Evolutionary conservation across 768 basidiomycete genomes (phyloP), one percentile per base, ranked within the genome.

Genomic region (Agrocybe chaxingu): DNA sequence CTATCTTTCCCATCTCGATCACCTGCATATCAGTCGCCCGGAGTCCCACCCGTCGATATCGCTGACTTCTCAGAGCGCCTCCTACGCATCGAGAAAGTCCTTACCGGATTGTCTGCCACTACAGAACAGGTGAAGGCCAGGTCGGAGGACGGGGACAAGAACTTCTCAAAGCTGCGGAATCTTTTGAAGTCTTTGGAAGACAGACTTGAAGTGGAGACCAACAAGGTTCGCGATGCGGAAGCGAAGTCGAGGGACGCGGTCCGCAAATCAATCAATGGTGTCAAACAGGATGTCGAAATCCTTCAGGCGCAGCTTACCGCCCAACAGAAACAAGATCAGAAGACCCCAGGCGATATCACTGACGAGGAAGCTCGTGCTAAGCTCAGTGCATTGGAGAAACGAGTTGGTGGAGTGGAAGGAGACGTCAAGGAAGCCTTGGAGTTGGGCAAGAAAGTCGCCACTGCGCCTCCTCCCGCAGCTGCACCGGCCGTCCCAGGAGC

Each of bases 381-480:
- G 61, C 58, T 89, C 43, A 74, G 67, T 51, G 64, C 70, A 0
- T 62, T 92, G 30, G 88, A 90, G 60, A 81, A 85, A 41, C 78
- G 84, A 5, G 53, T 92, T 11, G 80, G 75, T 0, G 64, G 62
- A 31, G 71, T 87, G 13, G 87, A 89, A 63, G 78, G 81, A 30
- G 78, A 76, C 2, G 76, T 88, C 43, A 81, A 81, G 64, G 87
- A 90, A 48, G 85, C 86, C 0, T 58, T 90, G n/a, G 89, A 90
- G 45, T 33, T 61, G 10, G 76, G 82, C 8, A 86, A 80, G 69
- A 73, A 76, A 49, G 68, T 71, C 1, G 66, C 63, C 16, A 59
- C 64, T 3, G 51, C 68, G 5, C 52, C 68, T 3, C 67, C 70
- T 18, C 31, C 49, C 3, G 45, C 65, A 7, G 43, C 57, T 7